Evolutionary conservation across 805 yeast genomes (phyloP).

Genomic region (Myxozyma nipponensis): DNA sequence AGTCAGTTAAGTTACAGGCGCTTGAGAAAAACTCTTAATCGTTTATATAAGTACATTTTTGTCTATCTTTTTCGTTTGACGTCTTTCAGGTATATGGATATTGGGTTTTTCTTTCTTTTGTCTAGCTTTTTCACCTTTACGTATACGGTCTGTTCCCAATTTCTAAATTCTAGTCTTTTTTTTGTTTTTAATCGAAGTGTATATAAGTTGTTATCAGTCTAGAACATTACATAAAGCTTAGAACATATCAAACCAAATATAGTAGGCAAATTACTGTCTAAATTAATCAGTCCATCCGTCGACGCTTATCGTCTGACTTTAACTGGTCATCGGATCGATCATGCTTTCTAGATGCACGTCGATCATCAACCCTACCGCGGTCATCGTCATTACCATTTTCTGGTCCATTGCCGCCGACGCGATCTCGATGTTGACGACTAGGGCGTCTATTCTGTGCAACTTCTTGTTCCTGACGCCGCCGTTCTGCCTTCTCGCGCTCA

Average conservation of each 20-base stretch:
- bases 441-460: neutral
- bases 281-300: neutral
- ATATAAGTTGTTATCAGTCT: too few relatives aligned
- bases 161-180: too few relatives aligned
- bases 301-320: neutral
- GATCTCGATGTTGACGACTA: neutral
- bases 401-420: neutral
- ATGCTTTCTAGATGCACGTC: neutral
- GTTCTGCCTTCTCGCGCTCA: neutral
- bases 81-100: too few relatives aligned
- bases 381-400: neutral
- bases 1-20: conserved; percentile 41
- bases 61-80: neutral
- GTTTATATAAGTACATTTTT: too few relatives aligned
- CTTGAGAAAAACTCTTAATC: conserved; percentile 37
- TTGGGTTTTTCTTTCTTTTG: neutral
- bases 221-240: too few relatives aligned
- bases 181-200: too few relatives aligned
- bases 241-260: too few relatives aligned
- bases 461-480: neutral
- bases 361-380: neutral
- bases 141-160: too few relatives aligned
- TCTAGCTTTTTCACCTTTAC: too few relatives aligned
- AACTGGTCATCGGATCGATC: neutral
- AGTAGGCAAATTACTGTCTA: neutral